phyloP scores from a whole-genome alignment of 1,139 yeast species.

The Sugiyamaella xylanicola region DNA sequence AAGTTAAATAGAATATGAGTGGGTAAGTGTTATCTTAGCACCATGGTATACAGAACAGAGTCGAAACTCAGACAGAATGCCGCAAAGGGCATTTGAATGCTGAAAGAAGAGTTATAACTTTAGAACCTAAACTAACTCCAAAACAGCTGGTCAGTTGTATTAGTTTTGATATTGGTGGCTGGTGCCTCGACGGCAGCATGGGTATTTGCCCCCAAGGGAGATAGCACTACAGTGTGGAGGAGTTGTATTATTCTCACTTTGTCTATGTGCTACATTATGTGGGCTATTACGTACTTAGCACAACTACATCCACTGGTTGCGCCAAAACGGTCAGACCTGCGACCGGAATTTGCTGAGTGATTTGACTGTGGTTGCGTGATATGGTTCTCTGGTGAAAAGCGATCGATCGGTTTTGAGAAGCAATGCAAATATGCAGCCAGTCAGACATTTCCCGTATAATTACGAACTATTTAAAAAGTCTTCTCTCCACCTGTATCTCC shows the following conservation, averaged over 20 bases:
- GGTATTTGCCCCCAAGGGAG: slow-evolving; percentile 63
- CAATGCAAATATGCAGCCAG: too few species aligned
- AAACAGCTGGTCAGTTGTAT: slow-evolving; percentile 68
- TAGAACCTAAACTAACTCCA: slow-evolving; percentile 12
- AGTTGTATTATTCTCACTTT: slow-evolving; percentile 79
- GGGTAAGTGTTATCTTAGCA: too few species aligned
- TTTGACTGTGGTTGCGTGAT: not conserved
- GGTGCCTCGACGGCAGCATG: slow-evolving; percentile 64
- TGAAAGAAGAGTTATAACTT: too few species aligned
- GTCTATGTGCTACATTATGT: slow-evolving; percentile 87
- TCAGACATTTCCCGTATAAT: too few species aligned
- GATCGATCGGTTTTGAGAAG: too few species aligned
- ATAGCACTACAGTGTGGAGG: slow-evolving; percentile 75
- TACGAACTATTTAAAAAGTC: too few species aligned
- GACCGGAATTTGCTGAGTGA: slow-evolving; percentile 58
- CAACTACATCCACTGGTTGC: slow-evolving; percentile 77
- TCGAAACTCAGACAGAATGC: too few species aligned
- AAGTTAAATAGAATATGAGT: slow-evolving; percentile 24
- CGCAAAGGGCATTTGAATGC: too few species aligned
- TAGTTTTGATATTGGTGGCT: slow-evolving; percentile 62
- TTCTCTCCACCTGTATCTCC: too few species aligned
- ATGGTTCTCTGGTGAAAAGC: not conserved
- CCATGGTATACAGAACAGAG: too few species aligned
- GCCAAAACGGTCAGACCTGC: slow-evolving; percentile 68
- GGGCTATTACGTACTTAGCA: slow-evolving; percentile 83